Evolutionary conservation across 1,284 basidiomycete species (phyloP), one percentile per base, ranked within the genome.

Genomic region (Coniferiporia weirii): DNA sequence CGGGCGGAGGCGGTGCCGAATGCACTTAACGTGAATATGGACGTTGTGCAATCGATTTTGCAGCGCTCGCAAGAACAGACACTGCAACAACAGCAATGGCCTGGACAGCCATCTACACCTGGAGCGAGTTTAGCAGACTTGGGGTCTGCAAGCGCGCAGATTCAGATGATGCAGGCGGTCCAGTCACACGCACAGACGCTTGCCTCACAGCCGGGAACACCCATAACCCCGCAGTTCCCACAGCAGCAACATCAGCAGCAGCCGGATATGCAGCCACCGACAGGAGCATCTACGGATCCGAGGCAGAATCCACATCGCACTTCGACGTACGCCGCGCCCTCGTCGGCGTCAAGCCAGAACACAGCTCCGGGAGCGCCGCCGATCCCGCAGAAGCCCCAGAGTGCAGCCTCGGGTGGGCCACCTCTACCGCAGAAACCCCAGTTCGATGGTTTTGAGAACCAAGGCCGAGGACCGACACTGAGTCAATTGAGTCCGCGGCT

Each of bases 11-110:
- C 22, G 27, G 15, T 15, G 9, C 15, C 38, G 8, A 15, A 40
- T 9, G 38, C 38, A 7, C 38, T 40, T 3, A 7, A 40, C 38
- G 38, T 40, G 12, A 40, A 40, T 40, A 40, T 40, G 38, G 38
- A 40, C 20, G 17, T 27, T 12, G 22, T 38, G 6, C 32, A 17
- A n/a, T 17, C 34, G 9, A 51, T 57, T 3, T 19, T 44, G 19
- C 44, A 38, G 10, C n/a, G 40, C 27, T n/a, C 51, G 19, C 22
- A 35, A n/a, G 43, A 17, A 15, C 40, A 38, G 13, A n/a, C 43
- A 22, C 2, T 44, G 20, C 54, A 56, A 44, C 50, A 52, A 34
- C 43, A 46, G 19, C 49, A 46, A 43, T 53, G 50, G 52, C 50
- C 44, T 17, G 51, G 51, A 17, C 38, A 40, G 40, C 3, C 19